Evolutionary conservation across 768 basidiomycete species (phyloP).

Genomic region (Russula sp.): DNA sequence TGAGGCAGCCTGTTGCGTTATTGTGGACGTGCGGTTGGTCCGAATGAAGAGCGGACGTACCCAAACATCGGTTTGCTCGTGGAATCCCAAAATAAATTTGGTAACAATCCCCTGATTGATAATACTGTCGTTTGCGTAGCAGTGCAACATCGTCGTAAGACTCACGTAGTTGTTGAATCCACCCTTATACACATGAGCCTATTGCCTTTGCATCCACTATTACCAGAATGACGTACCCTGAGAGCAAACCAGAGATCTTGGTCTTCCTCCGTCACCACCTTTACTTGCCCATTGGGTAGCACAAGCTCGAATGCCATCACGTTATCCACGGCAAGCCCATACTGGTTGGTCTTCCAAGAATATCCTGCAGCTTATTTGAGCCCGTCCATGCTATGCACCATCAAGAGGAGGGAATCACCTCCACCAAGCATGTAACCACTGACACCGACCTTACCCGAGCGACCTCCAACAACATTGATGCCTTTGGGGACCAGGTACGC

Average conservation of each 20-base stretch:
- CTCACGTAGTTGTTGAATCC: constrained; percentile 18
- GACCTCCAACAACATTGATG: not conserved
- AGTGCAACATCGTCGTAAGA: not conserved
- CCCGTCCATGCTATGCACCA: not conserved
- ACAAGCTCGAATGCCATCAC: not conserved
- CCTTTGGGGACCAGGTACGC: not conserved
- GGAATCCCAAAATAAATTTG: constrained; percentile 7
- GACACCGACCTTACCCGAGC: not conserved
- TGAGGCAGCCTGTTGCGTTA: not conserved
- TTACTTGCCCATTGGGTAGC: not conserved
- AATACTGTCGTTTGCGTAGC: too few relatives aligned
- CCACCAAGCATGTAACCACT: not conserved
- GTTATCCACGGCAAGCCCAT: constrained; percentile 3
- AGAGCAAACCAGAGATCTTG: constrained; percentile 1
- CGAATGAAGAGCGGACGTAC: not conserved
- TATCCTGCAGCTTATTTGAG: not conserved
- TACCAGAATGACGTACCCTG: not conserved
- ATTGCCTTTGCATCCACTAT: too few relatives aligned
- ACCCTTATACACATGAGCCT: not conserved
- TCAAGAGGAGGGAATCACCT: not conserved
- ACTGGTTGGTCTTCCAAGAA: not conserved
- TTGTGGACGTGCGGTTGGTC: not conserved
- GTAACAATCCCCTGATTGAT: constrained; percentile 15
- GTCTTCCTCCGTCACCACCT: not conserved
- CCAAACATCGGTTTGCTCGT: constrained; percentile 17